phyloP scores from a whole-genome alignment of 2,329 filamentous ascomycete genomes.

The Cercospora zeae-maydis region DNA sequence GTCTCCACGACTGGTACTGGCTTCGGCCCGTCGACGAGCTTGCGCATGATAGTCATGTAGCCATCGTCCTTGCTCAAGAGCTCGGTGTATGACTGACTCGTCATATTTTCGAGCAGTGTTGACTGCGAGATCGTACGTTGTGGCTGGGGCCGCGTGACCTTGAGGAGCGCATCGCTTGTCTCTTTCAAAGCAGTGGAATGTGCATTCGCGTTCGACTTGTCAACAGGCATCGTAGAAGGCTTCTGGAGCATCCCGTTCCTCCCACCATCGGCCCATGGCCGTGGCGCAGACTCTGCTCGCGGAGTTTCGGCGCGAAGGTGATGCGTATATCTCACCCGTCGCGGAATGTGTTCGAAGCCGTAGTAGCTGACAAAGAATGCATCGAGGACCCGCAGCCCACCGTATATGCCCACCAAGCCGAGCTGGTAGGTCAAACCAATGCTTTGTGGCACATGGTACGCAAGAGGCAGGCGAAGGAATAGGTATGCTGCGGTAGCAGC shows the following conservation, averaged over 20 bases:
- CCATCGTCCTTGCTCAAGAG: slow-evolving; percentile 21
- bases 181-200: slow-evolving; percentile 8
- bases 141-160: slow-evolving; percentile 11
- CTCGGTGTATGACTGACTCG: slow-evolving; percentile 24
- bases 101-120: slow-evolving; percentile 29
- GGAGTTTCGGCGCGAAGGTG: slow-evolving; percentile 34
- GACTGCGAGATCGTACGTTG: slow-evolving; percentile 22
- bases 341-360: slow-evolving; percentile 40
- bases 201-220: background rate
- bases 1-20: slow-evolving; percentile 39
- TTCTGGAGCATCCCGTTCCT: slow-evolving; percentile 20
- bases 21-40: slow-evolving; percentile 26
- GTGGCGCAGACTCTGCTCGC: slow-evolving; percentile 13
- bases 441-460: slow-evolving; percentile 44
- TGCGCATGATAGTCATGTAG: slow-evolving; percentile 22
- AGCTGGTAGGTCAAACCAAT: slow-evolving; percentile 48
- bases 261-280: slow-evolving; percentile 24
- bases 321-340: slow-evolving; percentile 43
- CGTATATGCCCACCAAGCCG: slow-evolving; percentile 44
- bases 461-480: slow-evolving; percentile 43
- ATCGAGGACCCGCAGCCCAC: slow-evolving; percentile 42
- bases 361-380: slow-evolving; percentile 46
- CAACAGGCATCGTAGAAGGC: slow-evolving; percentile 4
- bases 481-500: slow-evolving; percentile 39
- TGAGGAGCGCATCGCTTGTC: slow-evolving; percentile 12